These are phyloP conservation scores for Choiromyces venosus DNA, from an alignment of 495 filamentous ascomycete species.

Conservation along the genomic window DNA sequence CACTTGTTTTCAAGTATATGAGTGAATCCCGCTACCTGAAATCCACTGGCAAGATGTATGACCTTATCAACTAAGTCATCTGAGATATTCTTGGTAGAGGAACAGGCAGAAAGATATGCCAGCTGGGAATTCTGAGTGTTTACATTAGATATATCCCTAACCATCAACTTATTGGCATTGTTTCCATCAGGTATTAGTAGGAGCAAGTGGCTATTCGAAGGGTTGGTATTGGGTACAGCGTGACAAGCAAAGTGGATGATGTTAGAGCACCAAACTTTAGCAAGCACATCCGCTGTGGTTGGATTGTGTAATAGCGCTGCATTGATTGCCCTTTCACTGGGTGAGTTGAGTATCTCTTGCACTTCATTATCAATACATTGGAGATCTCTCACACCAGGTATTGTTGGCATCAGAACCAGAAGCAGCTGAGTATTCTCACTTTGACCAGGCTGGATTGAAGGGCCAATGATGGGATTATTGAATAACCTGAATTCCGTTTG, in stretches of 20 bases:
- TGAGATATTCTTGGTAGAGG: slow-evolving; percentile 31
- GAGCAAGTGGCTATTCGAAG: slow-evolving; percentile 34
- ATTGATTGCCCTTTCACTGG: too few relatives aligned
- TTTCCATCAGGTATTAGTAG: not conserved
- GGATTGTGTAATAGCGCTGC: slow-evolving; percentile 7
- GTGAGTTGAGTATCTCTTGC: too few relatives aligned
- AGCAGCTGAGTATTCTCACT: slow-evolving; percentile 1
- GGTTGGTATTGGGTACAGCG: slow-evolving; percentile 19
- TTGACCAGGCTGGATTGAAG: too few relatives aligned
- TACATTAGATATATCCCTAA: slow-evolving; percentile 4
- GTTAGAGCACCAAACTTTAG: slow-evolving; percentile 2
- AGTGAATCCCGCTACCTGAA: slow-evolving; percentile 43
- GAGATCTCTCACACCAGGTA: too few relatives aligned
- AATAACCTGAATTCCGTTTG: slow-evolving; percentile 8
- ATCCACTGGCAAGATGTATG: slow-evolving; percentile 39
- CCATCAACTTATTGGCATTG: not conserved
- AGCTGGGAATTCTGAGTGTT: slow-evolving; percentile 7
- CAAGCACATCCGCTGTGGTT: slow-evolving; percentile 11
- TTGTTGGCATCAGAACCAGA: slow-evolving; percentile 28
- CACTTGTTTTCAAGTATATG: slow-evolving; percentile 44
- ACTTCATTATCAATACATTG: too few relatives aligned
- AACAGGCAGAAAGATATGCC: slow-evolving; percentile 43
- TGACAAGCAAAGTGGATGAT: slow-evolving; percentile 41
- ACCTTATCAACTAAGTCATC: slow-evolving; percentile 37
- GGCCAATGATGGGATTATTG: too few relatives aligned